Evolutionary conservation across 805 yeast species (phyloP), one percentile per base, ranked within the genome.

Genomic region (Danielia oregonensis): DNA sequence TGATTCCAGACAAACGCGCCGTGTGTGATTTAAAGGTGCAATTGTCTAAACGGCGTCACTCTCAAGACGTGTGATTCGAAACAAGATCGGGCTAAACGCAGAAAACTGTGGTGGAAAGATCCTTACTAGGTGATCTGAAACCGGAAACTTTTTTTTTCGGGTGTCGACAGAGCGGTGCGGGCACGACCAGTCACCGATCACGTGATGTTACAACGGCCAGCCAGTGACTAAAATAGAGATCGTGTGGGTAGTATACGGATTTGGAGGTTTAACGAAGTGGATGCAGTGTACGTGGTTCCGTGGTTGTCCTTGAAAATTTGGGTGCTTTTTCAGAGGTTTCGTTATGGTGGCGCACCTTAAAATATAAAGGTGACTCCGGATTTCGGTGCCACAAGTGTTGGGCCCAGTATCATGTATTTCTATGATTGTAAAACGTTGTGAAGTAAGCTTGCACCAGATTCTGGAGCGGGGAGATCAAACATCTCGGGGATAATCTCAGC

Each of bases 401-500:
- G n/a, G n/a, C n/a, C n/a, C n/a, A n/a, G n/a, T n/a, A n/a, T n/a
- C n/a, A n/a, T n/a, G n/a, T n/a, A n/a, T n/a, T n/a, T n/a, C n/a
- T n/a, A n/a, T n/a, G n/a, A n/a, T n/a, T n/a, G n/a, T 6, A 27
- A 7, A n/a, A 17, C 30, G 7, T 27, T 9, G 14, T 18, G 28
- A 6, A 26, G 28, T 11, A 26, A 13, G 8, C 16, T 12, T 4
- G 28, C 28, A 9, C 15, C 17, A 6, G 28, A 12, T 15, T 26
- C 28, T 5, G 9, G 17, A 12, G 28, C 28, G 15, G 35, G 25
- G 15, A 32, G 9, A 14, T 22, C 36, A 9, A 36, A 21, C 29
- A 29, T 15, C 24, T 33, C 33, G 6, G 25, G 61, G 22, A 82
- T 75, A 7, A 73, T 67, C 6, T 60, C 55, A 3, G 57, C 49